Conservation (phyloP, 352 stramenopile species). For the Elongisporangium undulatum region DNA sequence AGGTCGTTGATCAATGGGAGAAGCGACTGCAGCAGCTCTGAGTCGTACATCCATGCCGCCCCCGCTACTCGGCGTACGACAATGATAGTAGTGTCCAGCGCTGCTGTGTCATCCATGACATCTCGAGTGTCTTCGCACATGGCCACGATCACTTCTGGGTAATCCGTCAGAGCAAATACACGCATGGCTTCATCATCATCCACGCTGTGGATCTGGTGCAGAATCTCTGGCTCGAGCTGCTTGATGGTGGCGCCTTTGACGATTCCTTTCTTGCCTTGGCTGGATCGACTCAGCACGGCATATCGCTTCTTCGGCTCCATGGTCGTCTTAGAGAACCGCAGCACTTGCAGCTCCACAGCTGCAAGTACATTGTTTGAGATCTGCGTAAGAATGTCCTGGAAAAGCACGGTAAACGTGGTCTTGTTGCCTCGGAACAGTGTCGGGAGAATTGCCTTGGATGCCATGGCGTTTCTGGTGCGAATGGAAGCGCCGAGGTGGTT, state of each 20-base stretch:
- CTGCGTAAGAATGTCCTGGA: slow-evolving; percentile 23
- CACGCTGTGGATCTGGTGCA: slow-evolving; percentile 6
- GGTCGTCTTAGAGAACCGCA: slow-evolving; percentile 11
- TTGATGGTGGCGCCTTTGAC: neutral
- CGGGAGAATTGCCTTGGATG: slow-evolving; percentile 13
- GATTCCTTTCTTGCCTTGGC: neutral
- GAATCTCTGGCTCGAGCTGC: neutral
- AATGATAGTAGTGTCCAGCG: slow-evolving; percentile 21
- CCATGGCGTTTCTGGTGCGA: slow-evolving; percentile 19
- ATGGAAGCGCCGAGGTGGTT: slow-evolving; percentile 46
- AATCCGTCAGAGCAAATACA: slow-evolving; percentile 8
- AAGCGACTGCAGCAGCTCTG: slow-evolving; percentile 43
- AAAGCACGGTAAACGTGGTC: slow-evolving; percentile 34
- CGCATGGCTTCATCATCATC: neutral
- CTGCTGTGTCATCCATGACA: slow-evolving; percentile 18
- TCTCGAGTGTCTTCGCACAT: slow-evolving; percentile 18
- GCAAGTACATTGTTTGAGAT: slow-evolving; percentile 40
- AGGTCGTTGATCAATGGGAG: slow-evolving; percentile 39
- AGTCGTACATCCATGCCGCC: slow-evolving; percentile 50
- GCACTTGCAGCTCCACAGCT: slow-evolving; percentile 30
- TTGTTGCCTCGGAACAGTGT: slow-evolving; percentile 59
- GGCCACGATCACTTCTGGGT: slow-evolving; percentile 16
- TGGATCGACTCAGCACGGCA: neutral
- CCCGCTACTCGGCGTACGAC: slow-evolving; percentile 42
- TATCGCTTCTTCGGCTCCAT: slow-evolving; percentile 2